These are phyloP conservation scores for Amylocystis lapponica DNA, from an alignment of 768 basidiomycete genomes.

Conservation along the genomic window DNA sequence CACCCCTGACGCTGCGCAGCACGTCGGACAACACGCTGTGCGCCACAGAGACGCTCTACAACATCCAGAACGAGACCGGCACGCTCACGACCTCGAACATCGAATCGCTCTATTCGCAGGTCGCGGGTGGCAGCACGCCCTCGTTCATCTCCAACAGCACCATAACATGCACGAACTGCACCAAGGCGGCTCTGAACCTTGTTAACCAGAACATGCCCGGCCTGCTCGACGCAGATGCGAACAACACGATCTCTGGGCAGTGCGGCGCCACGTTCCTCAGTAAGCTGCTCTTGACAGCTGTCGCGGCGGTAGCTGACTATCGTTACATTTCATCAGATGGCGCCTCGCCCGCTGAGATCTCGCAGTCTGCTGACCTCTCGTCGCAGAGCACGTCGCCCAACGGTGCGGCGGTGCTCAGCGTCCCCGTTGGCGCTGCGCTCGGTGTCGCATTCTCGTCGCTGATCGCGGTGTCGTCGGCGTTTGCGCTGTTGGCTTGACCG, in stretches of 20 bases:
- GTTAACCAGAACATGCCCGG: conserved; percentile 17
- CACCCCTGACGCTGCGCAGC: conserved; percentile 22
- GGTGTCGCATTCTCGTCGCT: conserved; percentile 12
- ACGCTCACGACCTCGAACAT: conserved; percentile 20
- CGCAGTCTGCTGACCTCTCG: conserved; percentile 17
- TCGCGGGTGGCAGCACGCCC: conserved; percentile 12
- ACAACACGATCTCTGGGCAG: conserved; percentile 11
- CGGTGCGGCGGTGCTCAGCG: conserved; percentile 6
- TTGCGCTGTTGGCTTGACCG: conserved; percentile 18
- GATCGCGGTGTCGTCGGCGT: conserved; percentile 12
- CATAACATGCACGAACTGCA: conserved; percentile 29
- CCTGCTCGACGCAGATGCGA: conserved; percentile 10
- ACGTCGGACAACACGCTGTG: conserved; percentile 42
- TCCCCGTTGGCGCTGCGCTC: conserved; percentile 7
- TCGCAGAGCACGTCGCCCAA: conserved; percentile 5
- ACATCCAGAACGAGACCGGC: conserved; percentile 37
- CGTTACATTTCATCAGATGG: conserved; percentile 22
- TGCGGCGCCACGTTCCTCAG: conserved; percentile 28
- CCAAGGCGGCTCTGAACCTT: conserved; percentile 26
- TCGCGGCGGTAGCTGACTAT: neutral
- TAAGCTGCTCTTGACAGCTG: conserved; percentile 12
- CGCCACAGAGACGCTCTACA: conserved; percentile 48
- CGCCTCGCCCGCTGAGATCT: conserved; percentile 19
- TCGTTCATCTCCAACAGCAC: conserved; percentile 12
- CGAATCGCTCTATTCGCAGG: conserved; percentile 8